Base-by-base conservation (phyloP, 495 filamentous ascomycete genomes). In the Gamarada debralockiae region DNA sequence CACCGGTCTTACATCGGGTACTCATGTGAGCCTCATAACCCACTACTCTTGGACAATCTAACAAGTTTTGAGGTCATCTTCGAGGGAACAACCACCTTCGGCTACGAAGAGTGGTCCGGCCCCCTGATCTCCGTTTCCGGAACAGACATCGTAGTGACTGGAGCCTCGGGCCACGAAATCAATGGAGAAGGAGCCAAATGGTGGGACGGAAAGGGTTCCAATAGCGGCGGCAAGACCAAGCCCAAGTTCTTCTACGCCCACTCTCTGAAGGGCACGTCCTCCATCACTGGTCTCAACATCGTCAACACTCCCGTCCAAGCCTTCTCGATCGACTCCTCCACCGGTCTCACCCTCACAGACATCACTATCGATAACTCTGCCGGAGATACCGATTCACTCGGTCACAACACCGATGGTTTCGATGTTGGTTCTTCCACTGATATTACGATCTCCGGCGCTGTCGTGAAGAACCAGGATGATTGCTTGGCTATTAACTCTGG, bases 371-470 rank as follows among this genome's bases (percentile, higher is more conserved):
- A 61, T 40, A 81, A 86, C 70, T 46, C 49, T 21, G 58, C 72
- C 1, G 81, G 69, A 14, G 83, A 81, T 22, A 74, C 81, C 46
- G 54, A 48, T 12, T 60, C 29, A 21, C 33, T 69, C 12, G 82
- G 75, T 27, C 78, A 83, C 56, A 87, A 86, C 68, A 86, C 84
- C 9, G 83, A 86, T 60, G 83, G 70, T 12, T 87, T 86, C 60
- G 83, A 86, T 54, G 68, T 87, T 54, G 74, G 80, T n/a, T 50
- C 49, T 15, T 44, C 34, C 9, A 72, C 65, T 33, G 68, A 70
- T 15, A 69, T 86, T 22, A 78, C 71, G 25, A 84, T 86, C 60
- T 63, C 65, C 23, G 71, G 72, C 17, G 79, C 79, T 3, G 77
- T 57, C 24, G 76, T 86, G 5, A 72, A 78, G 58, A 85, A 84